Evolutionary conservation across 106 monocot genomes (phyloP).

Genomic region (Narthecium ossifragum): DNA sequence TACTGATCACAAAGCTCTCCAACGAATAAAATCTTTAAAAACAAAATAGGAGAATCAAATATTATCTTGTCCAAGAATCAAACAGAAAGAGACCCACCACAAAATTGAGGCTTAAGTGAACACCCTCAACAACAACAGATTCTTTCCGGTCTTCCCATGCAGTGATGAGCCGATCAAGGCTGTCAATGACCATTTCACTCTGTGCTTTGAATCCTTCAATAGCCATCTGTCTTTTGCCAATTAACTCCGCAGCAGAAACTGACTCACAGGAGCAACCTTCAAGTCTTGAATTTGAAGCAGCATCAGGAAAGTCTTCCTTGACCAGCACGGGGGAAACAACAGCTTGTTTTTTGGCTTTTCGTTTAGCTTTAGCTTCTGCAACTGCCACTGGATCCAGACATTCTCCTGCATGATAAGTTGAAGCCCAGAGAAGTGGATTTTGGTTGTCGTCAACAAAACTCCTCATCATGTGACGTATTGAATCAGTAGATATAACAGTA

Average conservation of each 20-base stretch:
- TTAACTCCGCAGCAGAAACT: constrained; percentile 23
- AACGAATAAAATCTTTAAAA: too few relatives aligned
- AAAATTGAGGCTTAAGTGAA: constrained; percentile 95
- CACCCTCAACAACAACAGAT: constrained; percentile 93
- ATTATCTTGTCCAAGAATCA: not conserved
- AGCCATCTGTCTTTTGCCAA: constrained; percentile 69
- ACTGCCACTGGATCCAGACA: constrained; percentile 79
- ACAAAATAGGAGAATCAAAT: not conserved
- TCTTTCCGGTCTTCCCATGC: constrained; percentile 89
- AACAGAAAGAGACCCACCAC: constrained; percentile 45
- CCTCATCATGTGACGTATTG: constrained; percentile 97
- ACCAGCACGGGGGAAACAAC: constrained; percentile 10
- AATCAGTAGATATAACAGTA: constrained; percentile 87
- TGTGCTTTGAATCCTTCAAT: constrained; percentile 91
- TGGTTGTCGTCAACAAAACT: constrained; percentile 73
- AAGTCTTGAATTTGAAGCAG: constrained; percentile 20
- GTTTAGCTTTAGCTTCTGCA: constrained; percentile 73
- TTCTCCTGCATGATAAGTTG: constrained; percentile 98
- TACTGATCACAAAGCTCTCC: too few relatives aligned
- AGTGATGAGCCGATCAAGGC: constrained; percentile 86
- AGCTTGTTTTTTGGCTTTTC: constrained; percentile 54
- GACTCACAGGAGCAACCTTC: constrained; percentile 14
- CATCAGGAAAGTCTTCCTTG: constrained; percentile 25
- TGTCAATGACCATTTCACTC: constrained; percentile 98
- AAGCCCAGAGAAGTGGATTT: constrained; percentile 93